Evolutionary conservation across 306 rosid genomes (phyloP).

Genomic region (Sicyos baderoa): DNA sequence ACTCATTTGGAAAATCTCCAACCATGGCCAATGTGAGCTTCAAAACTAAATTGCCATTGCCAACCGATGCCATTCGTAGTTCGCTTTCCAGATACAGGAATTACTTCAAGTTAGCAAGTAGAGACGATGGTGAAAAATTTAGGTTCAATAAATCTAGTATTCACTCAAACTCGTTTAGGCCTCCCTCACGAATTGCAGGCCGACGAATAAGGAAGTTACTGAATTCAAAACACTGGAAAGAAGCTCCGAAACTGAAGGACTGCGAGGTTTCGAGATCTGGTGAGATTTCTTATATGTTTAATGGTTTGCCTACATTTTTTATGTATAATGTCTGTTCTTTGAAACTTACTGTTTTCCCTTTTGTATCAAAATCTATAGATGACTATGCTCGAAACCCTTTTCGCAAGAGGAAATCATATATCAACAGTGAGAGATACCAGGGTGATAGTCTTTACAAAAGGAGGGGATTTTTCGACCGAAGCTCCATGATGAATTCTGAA

Average conservation of each 20-base stretch:
- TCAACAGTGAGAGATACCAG: conserved; percentile 40
- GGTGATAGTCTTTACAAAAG: conserved; percentile 45
- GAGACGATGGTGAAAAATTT: conserved; percentile 83
- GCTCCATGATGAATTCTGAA: conserved; percentile 46
- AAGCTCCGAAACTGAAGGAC: conserved; percentile 74
- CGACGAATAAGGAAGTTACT: conserved; percentile 59
- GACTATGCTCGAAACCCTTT: conserved; percentile 33
- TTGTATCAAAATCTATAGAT: conserved; percentile 32
- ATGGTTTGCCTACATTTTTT: not conserved
- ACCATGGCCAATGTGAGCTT: conserved; percentile 29
- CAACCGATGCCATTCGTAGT: conserved; percentile 36
- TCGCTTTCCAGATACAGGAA: conserved; percentile 53
- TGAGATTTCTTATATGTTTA: conserved; percentile 23
- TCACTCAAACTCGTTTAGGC: conserved; percentile 49
- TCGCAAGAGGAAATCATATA: conserved; percentile 55
- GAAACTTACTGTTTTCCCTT: conserved; percentile 6
- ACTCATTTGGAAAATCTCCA: conserved; percentile 34
- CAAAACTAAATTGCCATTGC: conserved; percentile 37
- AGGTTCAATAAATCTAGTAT: conserved; percentile 51
- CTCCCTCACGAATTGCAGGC: conserved; percentile 41
- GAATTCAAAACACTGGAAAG: conserved; percentile 71
- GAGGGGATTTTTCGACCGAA: conserved; percentile 46
- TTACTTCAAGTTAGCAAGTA: conserved; percentile 55
- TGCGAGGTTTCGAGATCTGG: conserved; percentile 58
- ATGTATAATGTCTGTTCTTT: not conserved